These are phyloP conservation scores for Spencermartinsiella ligniputridi DNA, from an alignment of 1,139 yeast species.

Conservation along the genomic window DNA sequence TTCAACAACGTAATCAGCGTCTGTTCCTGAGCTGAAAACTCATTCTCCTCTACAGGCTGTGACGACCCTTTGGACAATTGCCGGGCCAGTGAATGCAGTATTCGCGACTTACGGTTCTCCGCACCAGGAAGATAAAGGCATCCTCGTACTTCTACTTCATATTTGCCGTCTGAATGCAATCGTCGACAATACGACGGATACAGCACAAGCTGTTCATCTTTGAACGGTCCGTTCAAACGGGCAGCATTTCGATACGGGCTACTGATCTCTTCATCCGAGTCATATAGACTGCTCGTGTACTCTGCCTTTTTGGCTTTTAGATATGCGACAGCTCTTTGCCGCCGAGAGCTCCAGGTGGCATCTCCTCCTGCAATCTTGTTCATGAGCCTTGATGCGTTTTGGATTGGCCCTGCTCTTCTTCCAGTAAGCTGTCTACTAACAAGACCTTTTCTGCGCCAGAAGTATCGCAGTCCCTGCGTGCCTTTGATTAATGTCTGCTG, in stretches of 20 bases:
- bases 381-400: background rate
- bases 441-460: background rate
- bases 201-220: slow-evolving; percentile 35
- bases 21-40: slow-evolving; percentile 24
- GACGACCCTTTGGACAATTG: slow-evolving; percentile 49
- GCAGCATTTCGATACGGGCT: slow-evolving; percentile 4
- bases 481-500: slow-evolving; percentile 6
- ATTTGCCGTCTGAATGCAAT: slow-evolving; percentile 23
- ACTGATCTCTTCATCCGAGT: slow-evolving; percentile 7
- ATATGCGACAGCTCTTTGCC: slow-evolving; percentile 19
- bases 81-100: slow-evolving; percentile 64
- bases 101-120: slow-evolving; percentile 63
- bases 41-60: background rate
- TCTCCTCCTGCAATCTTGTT: background rate
- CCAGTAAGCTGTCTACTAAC: background rate
- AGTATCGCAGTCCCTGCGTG: slow-evolving; percentile 4
- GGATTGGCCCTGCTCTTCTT: background rate
- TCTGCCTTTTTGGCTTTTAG: slow-evolving; percentile 23
- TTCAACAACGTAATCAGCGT: slow-evolving; percentile 27
- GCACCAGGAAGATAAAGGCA: slow-evolving; percentile 69
- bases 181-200: slow-evolving; percentile 64
- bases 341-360: slow-evolving; percentile 14
- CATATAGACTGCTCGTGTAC: slow-evolving; percentile 13
- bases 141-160: slow-evolving; percentile 64
- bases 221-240: slow-evolving; percentile 20